phyloP scores from a whole-genome alignment of 2,329 filamentous ascomycete species.

The Dactylellina cionopaga region DNA sequence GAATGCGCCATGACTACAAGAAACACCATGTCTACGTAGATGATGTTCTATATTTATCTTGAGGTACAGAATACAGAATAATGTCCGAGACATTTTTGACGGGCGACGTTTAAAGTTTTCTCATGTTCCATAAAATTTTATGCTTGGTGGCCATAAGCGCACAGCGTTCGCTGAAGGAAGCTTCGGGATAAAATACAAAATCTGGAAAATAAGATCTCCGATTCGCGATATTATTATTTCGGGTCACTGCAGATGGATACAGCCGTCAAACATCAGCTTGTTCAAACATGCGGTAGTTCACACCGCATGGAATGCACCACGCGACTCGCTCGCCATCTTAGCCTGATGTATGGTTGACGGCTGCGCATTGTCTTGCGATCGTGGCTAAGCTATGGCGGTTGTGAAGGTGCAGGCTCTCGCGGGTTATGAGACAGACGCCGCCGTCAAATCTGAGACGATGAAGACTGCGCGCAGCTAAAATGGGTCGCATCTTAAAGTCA shows the following conservation, averaged over 20 bases:
- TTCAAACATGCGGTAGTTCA: conserved; percentile 32
- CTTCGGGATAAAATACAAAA: neutral
- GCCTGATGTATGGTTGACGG: neutral
- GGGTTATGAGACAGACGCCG: too few relatives aligned
- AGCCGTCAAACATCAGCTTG: conserved; percentile 24
- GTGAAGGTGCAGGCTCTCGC: neutral
- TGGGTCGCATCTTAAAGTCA: too few relatives aligned
- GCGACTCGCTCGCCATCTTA: conserved; percentile 30
- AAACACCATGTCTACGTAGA: neutral
- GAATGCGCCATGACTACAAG: neutral
- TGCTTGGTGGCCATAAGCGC: conserved; percentile 14
- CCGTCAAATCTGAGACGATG: too few relatives aligned
- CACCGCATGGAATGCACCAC: conserved; percentile 23
- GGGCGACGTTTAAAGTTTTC: too few relatives aligned
- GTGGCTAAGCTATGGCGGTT: neutral
- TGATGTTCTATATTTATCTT: conserved; percentile 31
- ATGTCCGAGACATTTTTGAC: conserved; percentile 31
- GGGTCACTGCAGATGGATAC: neutral
- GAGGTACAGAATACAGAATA: neutral
- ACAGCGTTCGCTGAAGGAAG: conserved; percentile 4
- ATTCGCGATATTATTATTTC: conserved; percentile 18
- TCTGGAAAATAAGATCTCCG: conserved; percentile 1
- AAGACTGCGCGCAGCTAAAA: too few relatives aligned
- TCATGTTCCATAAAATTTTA: too few relatives aligned
- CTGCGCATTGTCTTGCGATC: too few relatives aligned